These are phyloP conservation scores for Lolium rigidum DNA, from an alignment of 176 grass and related monocot species.

Conservation along the genomic window DNA sequence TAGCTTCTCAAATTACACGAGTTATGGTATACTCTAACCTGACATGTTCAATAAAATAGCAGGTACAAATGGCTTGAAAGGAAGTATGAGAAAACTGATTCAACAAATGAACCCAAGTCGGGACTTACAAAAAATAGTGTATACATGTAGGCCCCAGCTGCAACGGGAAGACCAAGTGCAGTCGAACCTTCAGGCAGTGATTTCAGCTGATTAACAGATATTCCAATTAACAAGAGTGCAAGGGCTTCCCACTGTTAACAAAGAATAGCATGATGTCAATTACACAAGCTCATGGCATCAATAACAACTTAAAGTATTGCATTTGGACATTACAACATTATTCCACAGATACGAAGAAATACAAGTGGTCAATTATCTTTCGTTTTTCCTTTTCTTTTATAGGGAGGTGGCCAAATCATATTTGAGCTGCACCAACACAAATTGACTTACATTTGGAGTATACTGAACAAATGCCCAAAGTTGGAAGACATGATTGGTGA, in stretches of 20 bases:
- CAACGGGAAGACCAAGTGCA: constrained; percentile 81
- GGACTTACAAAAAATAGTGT: constrained; percentile 91
- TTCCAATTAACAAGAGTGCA: constrained; percentile 94
- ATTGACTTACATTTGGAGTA: neutral
- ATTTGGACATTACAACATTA: constrained; percentile 13
- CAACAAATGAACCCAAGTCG: constrained; percentile 11
- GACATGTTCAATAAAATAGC: constrained; percentile 18
- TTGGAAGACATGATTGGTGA: neutral
- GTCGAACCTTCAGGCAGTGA: constrained; percentile 87
- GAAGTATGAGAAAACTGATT: constrained; percentile 14
- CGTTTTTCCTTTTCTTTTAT: neutral
- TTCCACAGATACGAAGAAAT: constrained; percentile 2
- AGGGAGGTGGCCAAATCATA: neutral
- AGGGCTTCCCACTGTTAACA: constrained; percentile 91
- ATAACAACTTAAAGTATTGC: neutral
- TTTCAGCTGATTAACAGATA: constrained; percentile 94
- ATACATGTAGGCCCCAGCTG: constrained; percentile 88
- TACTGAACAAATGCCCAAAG: constrained; percentile 26
- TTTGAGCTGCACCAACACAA: constrained; percentile 6
- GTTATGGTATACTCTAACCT: neutral
- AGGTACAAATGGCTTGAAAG: constrained; percentile 1
- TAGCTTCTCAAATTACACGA: constrained; percentile 15
- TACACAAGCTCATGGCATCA: neutral
- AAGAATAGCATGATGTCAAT: constrained; percentile 40
- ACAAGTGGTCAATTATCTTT: neutral